phyloP scores from a whole-genome alignment of 164 flowering plant genomes.

The Liquidambar formosana region DNA sequence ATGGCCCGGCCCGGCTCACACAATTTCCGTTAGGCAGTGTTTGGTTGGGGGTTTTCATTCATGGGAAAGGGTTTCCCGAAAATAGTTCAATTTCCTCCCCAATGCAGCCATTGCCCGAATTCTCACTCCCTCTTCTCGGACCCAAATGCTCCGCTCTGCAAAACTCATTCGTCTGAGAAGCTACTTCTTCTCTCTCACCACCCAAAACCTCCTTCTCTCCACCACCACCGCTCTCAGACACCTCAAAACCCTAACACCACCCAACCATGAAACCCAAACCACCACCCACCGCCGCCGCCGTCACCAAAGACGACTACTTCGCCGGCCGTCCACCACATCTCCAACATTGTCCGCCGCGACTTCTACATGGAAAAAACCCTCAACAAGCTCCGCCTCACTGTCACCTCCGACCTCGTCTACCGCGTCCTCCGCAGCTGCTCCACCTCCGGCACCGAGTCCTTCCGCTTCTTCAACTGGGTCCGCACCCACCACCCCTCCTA shows the following conservation, averaged over 20 bases:
- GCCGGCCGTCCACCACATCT: constrained; percentile 78
- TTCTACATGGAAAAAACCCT: constrained; percentile 85
- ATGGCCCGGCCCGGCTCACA: too few relatives aligned
- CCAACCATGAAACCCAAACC: constrained; percentile 8
- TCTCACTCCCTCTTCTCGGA: too few relatives aligned
- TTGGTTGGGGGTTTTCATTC: too few relatives aligned
- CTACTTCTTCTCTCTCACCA: constrained; percentile 4
- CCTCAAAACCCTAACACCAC: constrained; percentile 14
- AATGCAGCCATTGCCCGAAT: too few relatives aligned
- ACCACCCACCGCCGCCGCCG: too few relatives aligned
- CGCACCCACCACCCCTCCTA: constrained; percentile 49
- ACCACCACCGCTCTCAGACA: constrained; percentile 5
- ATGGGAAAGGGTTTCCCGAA: too few relatives aligned
- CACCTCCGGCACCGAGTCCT: constrained; percentile 48
- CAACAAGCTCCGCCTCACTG: constrained; percentile 55
- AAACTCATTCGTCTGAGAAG: not conserved
- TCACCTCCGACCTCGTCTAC: constrained; percentile 72
- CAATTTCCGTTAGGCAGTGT: too few relatives aligned
- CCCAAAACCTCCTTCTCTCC: constrained; percentile 5
- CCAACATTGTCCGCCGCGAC: constrained; percentile 86
- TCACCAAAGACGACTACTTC: constrained; percentile 76
- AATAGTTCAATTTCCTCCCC: too few relatives aligned
- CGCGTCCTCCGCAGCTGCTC: constrained; percentile 77
- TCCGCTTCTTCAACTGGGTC: constrained; percentile 95
- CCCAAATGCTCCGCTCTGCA: not conserved